Percentiles rank a stretch among this genome's conserved stretches.
phyloP scores from a whole-genome alignment of 2,329 filamentous ascomycete genomes.

The Colletotrichum noveboracense region DNA sequence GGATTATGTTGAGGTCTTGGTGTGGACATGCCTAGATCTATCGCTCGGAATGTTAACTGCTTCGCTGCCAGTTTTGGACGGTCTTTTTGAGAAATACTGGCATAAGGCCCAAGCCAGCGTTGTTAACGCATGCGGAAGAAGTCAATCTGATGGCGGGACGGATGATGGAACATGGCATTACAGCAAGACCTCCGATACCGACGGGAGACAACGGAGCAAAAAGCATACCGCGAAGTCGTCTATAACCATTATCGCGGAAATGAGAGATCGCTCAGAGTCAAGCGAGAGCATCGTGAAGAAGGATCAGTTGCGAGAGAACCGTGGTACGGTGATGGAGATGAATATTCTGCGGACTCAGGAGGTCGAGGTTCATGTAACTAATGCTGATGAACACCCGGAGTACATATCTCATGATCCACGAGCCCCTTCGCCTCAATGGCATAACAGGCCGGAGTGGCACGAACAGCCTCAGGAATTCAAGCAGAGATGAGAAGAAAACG shows the following conservation, averaged over 20 bases:
- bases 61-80: constrained; percentile 37
- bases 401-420: neutral
- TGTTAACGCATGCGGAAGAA: neutral
- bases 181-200: neutral
- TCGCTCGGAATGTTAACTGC: constrained; percentile 35
- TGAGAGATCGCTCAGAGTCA: neutral
- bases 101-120: neutral
- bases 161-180: neutral
- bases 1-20: constrained; percentile 30
- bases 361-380: neutral
- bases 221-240: neutral
- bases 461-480: neutral
- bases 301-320: neutral
- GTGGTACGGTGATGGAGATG: neutral
- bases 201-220: neutral
- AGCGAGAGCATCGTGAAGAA: neutral
- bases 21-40: constrained; percentile 36
- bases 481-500: neutral
- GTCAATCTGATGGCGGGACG: neutral
- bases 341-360: constrained; percentile 5
- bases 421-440: neutral
- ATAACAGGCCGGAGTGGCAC: constrained; percentile 9
- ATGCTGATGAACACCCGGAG: neutral
- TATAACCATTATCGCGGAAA: neutral
- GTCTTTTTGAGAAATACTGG: neutral